Evolutionary conservation across 2,329 filamentous ascomycete genomes (phyloP).

Genomic region (Clonostachys sp.): DNA sequence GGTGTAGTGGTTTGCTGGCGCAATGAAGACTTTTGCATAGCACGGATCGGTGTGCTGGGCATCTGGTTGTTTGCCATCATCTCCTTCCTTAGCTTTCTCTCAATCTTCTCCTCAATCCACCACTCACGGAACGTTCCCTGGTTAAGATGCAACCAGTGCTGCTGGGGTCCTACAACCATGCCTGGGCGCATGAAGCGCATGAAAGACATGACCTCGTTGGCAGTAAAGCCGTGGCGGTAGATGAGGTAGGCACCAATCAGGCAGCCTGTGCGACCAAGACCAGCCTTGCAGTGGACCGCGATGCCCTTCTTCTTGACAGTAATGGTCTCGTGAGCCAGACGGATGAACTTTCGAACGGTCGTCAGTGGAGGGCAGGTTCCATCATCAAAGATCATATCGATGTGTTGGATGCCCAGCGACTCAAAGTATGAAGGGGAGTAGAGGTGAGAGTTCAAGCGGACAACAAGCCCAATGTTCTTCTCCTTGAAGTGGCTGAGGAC

Average conservation of each 20-base stretch:
- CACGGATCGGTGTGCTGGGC: constrained; percentile 57
- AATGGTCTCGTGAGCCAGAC: constrained; percentile 91
- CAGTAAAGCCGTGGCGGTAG: constrained; percentile 94
- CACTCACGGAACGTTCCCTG: constrained; percentile 97
- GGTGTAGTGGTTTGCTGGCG: constrained; percentile 76
- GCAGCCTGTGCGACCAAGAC: constrained; percentile 90
- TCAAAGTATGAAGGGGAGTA: constrained; percentile 98
- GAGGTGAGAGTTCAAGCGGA: constrained; percentile 89
- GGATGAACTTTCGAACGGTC: constrained; percentile 92
- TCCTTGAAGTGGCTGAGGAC: constrained; percentile 86
- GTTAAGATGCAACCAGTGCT: constrained; percentile 98
- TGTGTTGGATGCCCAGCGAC: constrained; percentile 86
- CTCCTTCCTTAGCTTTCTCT: constrained; percentile 60
- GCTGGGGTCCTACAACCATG: constrained; percentile 97
- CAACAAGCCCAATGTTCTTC: constrained; percentile 86
- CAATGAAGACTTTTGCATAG: constrained; percentile 54
- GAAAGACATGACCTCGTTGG: constrained; percentile 94
- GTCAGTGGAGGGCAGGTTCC: constrained; percentile 88
- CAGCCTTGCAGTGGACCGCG: constrained; percentile 97
- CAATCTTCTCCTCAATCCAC: constrained; percentile 88
- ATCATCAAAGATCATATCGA: constrained; percentile 99
- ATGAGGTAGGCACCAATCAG: constrained; percentile 97
- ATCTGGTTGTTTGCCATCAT: constrained; percentile 41
- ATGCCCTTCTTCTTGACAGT: constrained; percentile 87
- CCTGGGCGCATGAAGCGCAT: constrained; percentile 99